Conservation (phyloP, 2,329 filamentous ascomycete genomes). For the Capronia americana region DNA sequence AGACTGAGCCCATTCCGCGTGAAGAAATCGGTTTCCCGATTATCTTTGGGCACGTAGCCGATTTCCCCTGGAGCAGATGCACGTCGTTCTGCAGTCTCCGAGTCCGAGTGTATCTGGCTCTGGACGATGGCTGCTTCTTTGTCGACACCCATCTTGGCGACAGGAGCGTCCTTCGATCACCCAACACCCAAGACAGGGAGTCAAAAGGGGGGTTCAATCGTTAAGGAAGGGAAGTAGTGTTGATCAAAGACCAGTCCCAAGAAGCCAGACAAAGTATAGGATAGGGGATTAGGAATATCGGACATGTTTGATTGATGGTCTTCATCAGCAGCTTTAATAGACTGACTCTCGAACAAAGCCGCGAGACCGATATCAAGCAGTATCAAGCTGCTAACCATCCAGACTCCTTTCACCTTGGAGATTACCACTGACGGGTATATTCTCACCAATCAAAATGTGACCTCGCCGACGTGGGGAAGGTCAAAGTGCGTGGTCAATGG, state of each 20-base stretch:
- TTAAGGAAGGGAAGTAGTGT: background rate
- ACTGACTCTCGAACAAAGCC: constrained; percentile 5
- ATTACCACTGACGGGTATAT: background rate
- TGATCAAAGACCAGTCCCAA: constrained; percentile 4
- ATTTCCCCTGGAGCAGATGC: background rate
- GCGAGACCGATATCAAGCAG: constrained; percentile 13
- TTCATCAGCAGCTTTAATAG: constrained; percentile 16
- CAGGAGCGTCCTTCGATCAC: constrained; percentile 10
- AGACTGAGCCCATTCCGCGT: constrained; percentile 41
- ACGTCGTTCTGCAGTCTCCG: constrained; percentile 19
- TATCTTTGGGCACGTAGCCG: constrained; percentile 23
- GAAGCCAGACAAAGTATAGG: constrained; percentile 6
- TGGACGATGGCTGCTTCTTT: constrained; percentile 9
- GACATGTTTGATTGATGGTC: constrained; percentile 12
- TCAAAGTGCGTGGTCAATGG: constrained; percentile 16
- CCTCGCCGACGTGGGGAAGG: constrained; percentile 13
- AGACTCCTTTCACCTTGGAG: constrained; percentile 1
- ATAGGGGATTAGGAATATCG: background rate
- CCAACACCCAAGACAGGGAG: background rate
- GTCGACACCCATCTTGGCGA: constrained; percentile 10
- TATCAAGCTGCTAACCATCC: constrained; percentile 11
- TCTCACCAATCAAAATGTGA: constrained; percentile 5
- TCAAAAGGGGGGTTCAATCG: background rate
- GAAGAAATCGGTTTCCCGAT: constrained; percentile 37
- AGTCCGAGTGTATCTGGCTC: constrained; percentile 7